Percentiles rank a stretch among this genome's conserved stretches.
These are phyloP conservation scores for Nothophoma quercina DNA, from an alignment of 2,329 filamentous ascomycete species.

Conservation along the genomic window DNA sequence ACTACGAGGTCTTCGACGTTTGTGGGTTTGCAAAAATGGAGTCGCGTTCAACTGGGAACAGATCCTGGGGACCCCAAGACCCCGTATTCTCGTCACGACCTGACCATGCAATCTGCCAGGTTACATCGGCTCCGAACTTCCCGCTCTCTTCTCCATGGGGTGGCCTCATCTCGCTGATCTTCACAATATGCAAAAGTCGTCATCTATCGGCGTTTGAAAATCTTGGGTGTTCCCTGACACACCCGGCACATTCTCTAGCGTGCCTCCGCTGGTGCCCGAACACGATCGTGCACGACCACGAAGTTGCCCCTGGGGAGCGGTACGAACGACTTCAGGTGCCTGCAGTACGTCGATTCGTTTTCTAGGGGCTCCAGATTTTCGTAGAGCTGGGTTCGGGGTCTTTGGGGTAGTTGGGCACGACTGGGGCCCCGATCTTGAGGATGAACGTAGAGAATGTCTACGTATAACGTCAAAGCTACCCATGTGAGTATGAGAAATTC, in stretches of 20 bases:
- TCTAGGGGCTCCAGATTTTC: conserved; percentile 12
- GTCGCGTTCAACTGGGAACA: no score
- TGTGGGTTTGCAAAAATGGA: no score
- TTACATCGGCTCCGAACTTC: conserved; percentile 5
- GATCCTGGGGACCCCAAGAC: no score
- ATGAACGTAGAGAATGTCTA: background rate
- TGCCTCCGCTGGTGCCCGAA: background rate
- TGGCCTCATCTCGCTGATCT: background rate
- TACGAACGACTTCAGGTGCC: conserved; percentile 8
- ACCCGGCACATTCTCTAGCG: conserved; percentile 15
- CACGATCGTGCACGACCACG: conserved; percentile 2
- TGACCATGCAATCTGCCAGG: background rate
- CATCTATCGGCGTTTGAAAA: conserved; percentile 6
- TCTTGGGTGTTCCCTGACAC: conserved; percentile 2
- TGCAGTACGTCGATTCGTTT: conserved; percentile 3
- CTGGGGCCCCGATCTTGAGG: conserved; percentile 11
- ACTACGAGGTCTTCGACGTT: no score
- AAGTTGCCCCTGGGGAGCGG: background rate
- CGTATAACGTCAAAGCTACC: background rate
- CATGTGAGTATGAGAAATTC: background rate
- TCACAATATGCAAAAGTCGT: background rate
- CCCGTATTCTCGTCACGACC: no score
- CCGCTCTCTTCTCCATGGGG: background rate
- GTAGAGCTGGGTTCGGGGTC: background rate
- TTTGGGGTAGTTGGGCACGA: background rate